A percentile compares a stretch with the other conserved stretches of the same genome.
Conservation (phyloP, 495 filamentous ascomycete genomes). For the Acidiella bohemica region DNA sequence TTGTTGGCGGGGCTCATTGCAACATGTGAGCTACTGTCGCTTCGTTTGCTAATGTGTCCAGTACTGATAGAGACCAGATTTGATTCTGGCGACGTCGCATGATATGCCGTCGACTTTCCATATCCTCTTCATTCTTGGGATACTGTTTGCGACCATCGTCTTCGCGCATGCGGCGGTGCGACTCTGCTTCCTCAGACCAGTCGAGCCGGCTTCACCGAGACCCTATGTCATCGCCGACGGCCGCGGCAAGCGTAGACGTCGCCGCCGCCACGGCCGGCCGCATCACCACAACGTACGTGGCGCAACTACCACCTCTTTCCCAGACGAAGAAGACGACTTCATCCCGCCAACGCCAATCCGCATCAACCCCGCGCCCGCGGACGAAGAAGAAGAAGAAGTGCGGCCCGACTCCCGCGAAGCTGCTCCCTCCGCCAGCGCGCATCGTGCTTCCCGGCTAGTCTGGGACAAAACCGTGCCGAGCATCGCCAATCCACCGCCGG, state of each 20-base stretch:
- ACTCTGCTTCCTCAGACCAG: conserved; percentile 40
- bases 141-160: conserved; percentile 57
- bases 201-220: conserved; percentile 1
- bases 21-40: conserved; percentile 7
- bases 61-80: background rate
- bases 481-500: conserved; percentile 50
- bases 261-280: conserved; percentile 22
- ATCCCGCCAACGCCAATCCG: conserved; percentile 26
- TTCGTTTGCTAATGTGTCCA: background rate
- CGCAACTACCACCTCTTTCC: conserved; percentile 19
- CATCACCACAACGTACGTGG: conserved; percentile 9
- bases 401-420: conserved; percentile 19
- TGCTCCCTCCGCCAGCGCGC: conserved; percentile 1
- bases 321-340: conserved; percentile 25
- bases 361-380: conserved; percentile 21
- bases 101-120: conserved; percentile 25
- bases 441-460: background rate
- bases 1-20: conserved; percentile 11
- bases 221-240: conserved; percentile 1
- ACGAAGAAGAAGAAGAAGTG: conserved; percentile 15
- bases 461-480: conserved; percentile 8
- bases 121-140: conserved; percentile 61
- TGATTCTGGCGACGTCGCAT: conserved; percentile 6
- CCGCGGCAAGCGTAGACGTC: conserved; percentile 17
- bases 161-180: conserved; percentile 67